Evolutionary conservation across 2,329 filamentous ascomycete species (phyloP).

Genomic region (Aspergillaceae sp.): DNA sequence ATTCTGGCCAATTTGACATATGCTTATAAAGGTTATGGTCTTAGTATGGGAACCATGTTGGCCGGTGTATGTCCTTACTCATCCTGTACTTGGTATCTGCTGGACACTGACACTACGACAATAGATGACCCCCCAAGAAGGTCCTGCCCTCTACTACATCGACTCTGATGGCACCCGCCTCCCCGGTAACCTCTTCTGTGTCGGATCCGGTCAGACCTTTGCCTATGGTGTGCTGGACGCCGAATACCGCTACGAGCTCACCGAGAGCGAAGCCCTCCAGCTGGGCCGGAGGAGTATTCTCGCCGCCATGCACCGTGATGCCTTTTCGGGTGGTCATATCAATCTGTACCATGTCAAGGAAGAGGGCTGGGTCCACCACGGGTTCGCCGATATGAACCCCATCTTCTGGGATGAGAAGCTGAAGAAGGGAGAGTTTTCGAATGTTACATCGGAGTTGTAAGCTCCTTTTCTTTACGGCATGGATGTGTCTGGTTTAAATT

Average conservation of each 20-base stretch:
- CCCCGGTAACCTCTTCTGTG: constrained; percentile 92
- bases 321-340: constrained; percentile 97
- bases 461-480: not conserved
- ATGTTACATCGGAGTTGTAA: constrained; percentile 68
- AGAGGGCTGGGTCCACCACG: constrained; percentile 97
- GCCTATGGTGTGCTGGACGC: constrained; percentile 96
- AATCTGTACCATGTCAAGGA: constrained; percentile 99
- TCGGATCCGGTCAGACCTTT: constrained; percentile 96
- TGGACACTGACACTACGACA: not conserved
- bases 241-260: constrained; percentile 84
- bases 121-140: constrained; percentile 62
- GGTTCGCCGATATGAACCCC: constrained; percentile 95
- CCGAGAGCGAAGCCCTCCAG: constrained; percentile 79
- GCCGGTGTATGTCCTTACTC: constrained; percentile 82
- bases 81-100: not conserved
- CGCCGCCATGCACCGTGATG: constrained; percentile 91
- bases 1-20: constrained; percentile 98
- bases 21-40: constrained; percentile 96
- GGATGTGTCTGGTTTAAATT: constrained; percentile 2
- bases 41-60: constrained; percentile 99
- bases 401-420: constrained; percentile 99
- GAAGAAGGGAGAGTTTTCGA: constrained; percentile 96
- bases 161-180: constrained; percentile 93
- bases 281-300: constrained; percentile 87
- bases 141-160: constrained; percentile 97